Conservation (phyloP, 352 stramenopile genomes). For the Phytophthora pseudosyringae region DNA sequence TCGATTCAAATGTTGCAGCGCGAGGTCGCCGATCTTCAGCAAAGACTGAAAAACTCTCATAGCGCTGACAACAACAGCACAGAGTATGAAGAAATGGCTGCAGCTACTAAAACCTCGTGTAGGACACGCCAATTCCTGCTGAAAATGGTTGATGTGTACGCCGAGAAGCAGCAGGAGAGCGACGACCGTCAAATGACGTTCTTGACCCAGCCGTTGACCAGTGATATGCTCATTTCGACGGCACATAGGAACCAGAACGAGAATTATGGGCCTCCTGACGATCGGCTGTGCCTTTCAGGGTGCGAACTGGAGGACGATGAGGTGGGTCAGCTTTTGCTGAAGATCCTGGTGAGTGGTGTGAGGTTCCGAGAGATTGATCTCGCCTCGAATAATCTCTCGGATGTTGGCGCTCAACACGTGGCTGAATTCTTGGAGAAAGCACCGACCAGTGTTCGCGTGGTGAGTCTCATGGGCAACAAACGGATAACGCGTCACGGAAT, state of each 20-base stretch:
- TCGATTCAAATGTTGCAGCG: conserved; percentile 45
- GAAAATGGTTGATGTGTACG: conserved; percentile 51
- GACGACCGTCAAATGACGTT: conserved; percentile 49
- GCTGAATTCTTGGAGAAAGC: conserved; percentile 53
- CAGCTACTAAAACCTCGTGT: neutral
- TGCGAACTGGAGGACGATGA: conserved; percentile 50
- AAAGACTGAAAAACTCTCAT: conserved; percentile 24
- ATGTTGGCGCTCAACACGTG: conserved; percentile 45
- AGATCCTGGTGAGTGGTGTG: conserved; percentile 43
- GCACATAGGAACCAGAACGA: neutral
- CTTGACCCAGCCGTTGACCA: conserved; percentile 49
- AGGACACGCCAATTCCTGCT: conserved; percentile 44
- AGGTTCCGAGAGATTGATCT: conserved; percentile 45
- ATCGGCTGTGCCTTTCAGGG: conserved; percentile 31
- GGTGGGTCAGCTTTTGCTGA: conserved; percentile 47
- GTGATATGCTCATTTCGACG: conserved; percentile 49
- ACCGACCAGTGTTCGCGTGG: conserved; percentile 21
- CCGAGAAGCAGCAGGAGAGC: conserved; percentile 34
- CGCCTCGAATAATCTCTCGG: conserved; percentile 45
- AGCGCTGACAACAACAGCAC: neutral
- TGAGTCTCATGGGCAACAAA: conserved; percentile 44
- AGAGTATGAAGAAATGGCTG: neutral
- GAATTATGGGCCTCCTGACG: neutral
- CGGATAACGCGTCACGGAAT: conserved; percentile 45
- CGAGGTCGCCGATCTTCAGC: conserved; percentile 47